Base-by-base conservation (phyloP, 208 protist genomes). In the Acanthamoeba royreba region DNA sequence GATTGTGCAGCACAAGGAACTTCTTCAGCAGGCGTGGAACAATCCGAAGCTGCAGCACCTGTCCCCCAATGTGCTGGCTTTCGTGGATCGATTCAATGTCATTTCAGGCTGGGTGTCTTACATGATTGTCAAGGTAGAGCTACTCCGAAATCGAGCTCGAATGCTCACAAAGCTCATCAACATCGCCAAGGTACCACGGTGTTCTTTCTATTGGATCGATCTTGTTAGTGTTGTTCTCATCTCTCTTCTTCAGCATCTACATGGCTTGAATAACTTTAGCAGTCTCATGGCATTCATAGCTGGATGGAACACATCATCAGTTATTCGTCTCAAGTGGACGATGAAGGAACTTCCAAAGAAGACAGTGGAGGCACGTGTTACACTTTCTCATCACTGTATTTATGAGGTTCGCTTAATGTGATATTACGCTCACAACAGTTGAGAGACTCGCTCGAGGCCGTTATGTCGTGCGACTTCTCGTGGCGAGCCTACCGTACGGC, bases 251-350 rank as follows among this genome's bases (percentile, higher is more conserved):
- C 46, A 91, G 85, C 72, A 25, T 25, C 28, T 91, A 53, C 33
- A 91, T 22, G 43, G 22, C n/a, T 49, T 91, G 58, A 91, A 91
- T 53, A 91, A 91, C 52, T 91, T 91, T 38, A 74, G 55, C 85
- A 74, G 52, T 28, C 35, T 91, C 28, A 91, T 91, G 85, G 85
- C 85, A 22, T 74, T 91, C 79, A 91, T 61, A 13, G 85, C 85
- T 31, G 52, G 85, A 33, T 91, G 83, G 74, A 86, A 86, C 74
- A 86, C 74, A n/a, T 86, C 74, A 13, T 86, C 74, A 33, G 74
- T 86, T 9, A 47, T 86, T 13, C 74, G 74, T 3, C 74, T 86
- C 74, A 86, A 86, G 74, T 86, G 74, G 74, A 86, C 74, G 40
- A 86, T 86, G 43, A 86, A 86, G 46, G 74, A 86, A 7, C 74